Evolutionary conservation across 192 early-diverging fungal species (phyloP).

Genomic region (Neocallimastix lanati): DNA sequence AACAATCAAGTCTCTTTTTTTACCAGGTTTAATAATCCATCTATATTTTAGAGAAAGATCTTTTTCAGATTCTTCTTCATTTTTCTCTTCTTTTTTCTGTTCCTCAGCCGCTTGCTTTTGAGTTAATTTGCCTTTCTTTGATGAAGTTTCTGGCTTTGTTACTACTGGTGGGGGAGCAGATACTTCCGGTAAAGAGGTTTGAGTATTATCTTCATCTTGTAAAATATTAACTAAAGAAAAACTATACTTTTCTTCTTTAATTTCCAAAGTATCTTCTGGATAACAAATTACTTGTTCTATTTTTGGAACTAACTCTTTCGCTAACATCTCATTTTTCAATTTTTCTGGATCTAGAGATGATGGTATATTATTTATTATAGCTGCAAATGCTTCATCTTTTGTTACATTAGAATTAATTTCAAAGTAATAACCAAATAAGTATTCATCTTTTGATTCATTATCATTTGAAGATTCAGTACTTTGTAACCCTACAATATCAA

Average conservation of each 20-base stretch:
- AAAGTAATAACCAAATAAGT: neutral
- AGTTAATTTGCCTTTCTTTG: conserved; percentile 1
- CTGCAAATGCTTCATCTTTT: neutral
- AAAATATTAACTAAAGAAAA: neutral
- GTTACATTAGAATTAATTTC: neutral
- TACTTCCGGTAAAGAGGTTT: neutral
- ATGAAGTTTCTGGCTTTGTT: neutral
- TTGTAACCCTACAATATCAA: neutral
- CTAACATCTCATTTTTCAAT: neutral
- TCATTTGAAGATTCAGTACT: neutral
- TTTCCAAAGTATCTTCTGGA: neutral
- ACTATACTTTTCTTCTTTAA: neutral
- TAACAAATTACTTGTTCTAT: neutral
- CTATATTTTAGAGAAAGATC: conserved; percentile 12
- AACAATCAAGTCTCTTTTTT: conserved; percentile 23
- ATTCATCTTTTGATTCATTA: neutral
- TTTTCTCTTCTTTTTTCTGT: conserved; percentile 5
- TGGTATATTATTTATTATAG: neutral
- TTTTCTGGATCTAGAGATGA: neutral
- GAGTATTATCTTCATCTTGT: neutral
- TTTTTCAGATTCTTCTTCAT: conserved; percentile 15
- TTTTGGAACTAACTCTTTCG: neutral
- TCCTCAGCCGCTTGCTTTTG: neutral
- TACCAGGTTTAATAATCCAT: conserved; percentile 29
- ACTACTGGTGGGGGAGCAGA: neutral